Evolutionary conservation across 192 early-diverging fungal species (phyloP), one percentile per base, ranked within the genome.

Genomic region (Coemansia sp.): DNA sequence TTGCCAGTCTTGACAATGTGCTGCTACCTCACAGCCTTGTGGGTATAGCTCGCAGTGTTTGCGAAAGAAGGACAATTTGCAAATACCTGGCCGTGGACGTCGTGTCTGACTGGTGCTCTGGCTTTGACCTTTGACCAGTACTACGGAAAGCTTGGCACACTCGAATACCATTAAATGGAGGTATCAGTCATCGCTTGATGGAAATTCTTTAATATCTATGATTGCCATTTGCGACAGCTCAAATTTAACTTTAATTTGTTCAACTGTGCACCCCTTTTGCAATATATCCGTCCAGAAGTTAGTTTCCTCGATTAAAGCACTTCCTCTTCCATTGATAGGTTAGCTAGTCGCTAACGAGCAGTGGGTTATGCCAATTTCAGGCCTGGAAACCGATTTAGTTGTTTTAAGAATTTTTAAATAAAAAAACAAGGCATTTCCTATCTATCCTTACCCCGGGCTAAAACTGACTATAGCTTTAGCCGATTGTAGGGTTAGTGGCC

Each of bases 121-220:
- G 37, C 76, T 72, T 38, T 80, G 71, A 0, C 85, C 85, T 41
- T 75, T 76, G 5, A 84, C 71, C 4, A 88, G 68, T 8, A 84
- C 87, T 11, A 80, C 75, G 12, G 85, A 49, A 1, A 30, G 20
- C 27, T 27, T 2, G 47, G 38, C 16, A 45, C 64, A 15, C 76
- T 74, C 39, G 27, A 24, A 43, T 69, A 74, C 82, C 82, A 84
- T 62, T 62, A 76, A 15, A 84, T 10, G 29, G 76, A 72, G 6
- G 74, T 62, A 11, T 84, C 82, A 0, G 73, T 74, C 6, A 74
- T 70, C 15, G 76, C 64, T 3, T 1, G 12, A 22, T 3, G 15
- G 10, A 6, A n/a, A 35, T 29, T 20, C 53, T 37, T 52, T 64
- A 4, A 4, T 16, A 2, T 24, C 22, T n/a, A 55, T 53, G 16